A percentile compares a stretch with the other conserved stretches of the same genome.
Evolutionary conservation across 2,329 filamentous ascomycete species (phyloP).

Genomic region (Fusarium succisae): DNA sequence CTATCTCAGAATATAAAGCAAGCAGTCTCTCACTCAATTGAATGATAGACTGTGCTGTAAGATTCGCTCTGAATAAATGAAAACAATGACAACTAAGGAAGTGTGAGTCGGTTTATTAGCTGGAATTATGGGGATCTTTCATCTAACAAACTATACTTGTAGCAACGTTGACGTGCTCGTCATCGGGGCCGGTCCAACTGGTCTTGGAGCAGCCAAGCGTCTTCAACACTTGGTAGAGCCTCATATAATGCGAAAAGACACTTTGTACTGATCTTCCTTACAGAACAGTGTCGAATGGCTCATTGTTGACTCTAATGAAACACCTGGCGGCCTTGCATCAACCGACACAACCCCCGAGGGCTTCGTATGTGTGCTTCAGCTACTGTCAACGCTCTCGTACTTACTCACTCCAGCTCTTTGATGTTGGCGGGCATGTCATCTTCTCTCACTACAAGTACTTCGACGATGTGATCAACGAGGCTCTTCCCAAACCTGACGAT

Average conservation of each 20-base stretch:
- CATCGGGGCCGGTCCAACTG: slow-evolving; percentile 96
- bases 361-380: slow-evolving; percentile 72
- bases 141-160: too few species aligned
- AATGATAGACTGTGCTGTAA: too few species aligned
- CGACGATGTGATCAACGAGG: slow-evolving; percentile 97
- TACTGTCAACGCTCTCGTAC: slow-evolving; percentile 44
- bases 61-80: too few species aligned
- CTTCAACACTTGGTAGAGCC: slow-evolving; percentile 87
- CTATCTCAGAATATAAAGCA: too few species aligned
- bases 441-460: slow-evolving; percentile 99
- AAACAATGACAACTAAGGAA: too few species aligned
- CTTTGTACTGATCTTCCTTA: slow-evolving; percentile 31
- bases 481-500: slow-evolving; percentile 89
- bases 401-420: slow-evolving; percentile 70
- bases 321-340: slow-evolving; percentile 92
- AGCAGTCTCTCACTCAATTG: too few species aligned
- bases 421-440: slow-evolving; percentile 97
- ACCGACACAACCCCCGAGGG: slow-evolving; percentile 95
- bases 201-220: slow-evolving; percentile 96
- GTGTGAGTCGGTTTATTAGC: too few species aligned
- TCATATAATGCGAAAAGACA: slow-evolving; percentile 27
- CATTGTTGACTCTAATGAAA: slow-evolving; percentile 91
- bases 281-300: slow-evolving; percentile 94
- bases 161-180: slow-evolving; percentile 96
- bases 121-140: too few species aligned